Percentiles rank a stretch among this genome's conserved stretches.
Evolutionary conservation across 352 stramenopile species (phyloP).

Genomic region (Phytopythium aichiense): DNA sequence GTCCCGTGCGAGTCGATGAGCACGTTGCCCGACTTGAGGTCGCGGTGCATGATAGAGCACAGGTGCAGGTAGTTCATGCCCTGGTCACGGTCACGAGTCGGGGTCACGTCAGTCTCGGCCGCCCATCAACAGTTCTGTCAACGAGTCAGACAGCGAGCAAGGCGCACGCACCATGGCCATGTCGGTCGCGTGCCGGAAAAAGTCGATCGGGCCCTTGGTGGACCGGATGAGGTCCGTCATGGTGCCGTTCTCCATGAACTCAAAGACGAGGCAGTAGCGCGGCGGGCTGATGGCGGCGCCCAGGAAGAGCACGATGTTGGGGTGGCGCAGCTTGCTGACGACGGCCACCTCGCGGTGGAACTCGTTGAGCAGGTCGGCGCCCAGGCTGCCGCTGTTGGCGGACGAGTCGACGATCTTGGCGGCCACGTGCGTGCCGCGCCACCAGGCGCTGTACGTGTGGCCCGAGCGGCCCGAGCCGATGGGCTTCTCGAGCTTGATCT

Average conservation of each 20-base stretch:
- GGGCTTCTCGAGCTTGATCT: constrained; percentile 66
- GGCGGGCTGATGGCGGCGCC: constrained; percentile 71
- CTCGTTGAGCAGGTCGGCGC: constrained; percentile 79
- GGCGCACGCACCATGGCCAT: constrained; percentile 63
- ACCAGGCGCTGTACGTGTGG: constrained; percentile 76
- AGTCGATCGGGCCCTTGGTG: constrained; percentile 64
- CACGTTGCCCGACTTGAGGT: constrained; percentile 96
- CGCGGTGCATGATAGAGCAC: constrained; percentile 93
- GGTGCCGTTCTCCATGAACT: constrained; percentile 87
- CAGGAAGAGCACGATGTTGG: constrained; percentile 86
- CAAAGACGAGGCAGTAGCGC: constrained; percentile 84
- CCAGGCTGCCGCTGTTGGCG: constrained; percentile 54
- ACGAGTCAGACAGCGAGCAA: neutral
- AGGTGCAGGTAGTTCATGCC: constrained; percentile 95
- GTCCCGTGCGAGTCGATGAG: constrained; percentile 78
- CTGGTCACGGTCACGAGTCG: constrained; percentile 23
- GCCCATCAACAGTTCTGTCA: neutral
- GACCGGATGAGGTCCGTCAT: constrained; percentile 79
- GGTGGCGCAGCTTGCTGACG: constrained; percentile 80
- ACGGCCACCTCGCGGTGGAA: constrained; percentile 84
- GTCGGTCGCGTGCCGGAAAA: constrained; percentile 71
- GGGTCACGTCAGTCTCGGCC: neutral
- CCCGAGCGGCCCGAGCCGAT: constrained; percentile 72
- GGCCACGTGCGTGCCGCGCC: constrained; percentile 75
- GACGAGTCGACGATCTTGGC: constrained; percentile 80